Conservation (phyloP, 768 basidiomycete species). For the Leccinum boreale region DNA sequence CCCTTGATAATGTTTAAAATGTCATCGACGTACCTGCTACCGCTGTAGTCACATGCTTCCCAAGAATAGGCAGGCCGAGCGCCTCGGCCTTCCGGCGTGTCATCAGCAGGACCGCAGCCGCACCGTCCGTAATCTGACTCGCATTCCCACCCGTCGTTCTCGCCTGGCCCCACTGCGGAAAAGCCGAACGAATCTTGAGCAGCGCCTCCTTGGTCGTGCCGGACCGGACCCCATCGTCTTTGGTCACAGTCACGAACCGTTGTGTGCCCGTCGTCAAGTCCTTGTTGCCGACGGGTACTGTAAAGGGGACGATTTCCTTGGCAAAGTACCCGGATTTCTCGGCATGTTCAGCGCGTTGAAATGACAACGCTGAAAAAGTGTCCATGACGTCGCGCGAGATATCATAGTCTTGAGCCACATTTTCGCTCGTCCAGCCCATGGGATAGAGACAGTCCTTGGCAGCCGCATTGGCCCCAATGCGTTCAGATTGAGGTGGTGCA, state of each 20-base stretch:
- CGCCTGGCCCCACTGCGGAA: constrained; percentile 76
- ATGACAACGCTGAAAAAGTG: constrained; percentile 67
- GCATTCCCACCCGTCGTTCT: constrained; percentile 85
- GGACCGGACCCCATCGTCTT: constrained; percentile 77
- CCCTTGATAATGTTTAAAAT: background rate
- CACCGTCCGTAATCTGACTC: constrained; percentile 81
- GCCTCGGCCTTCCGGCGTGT: constrained; percentile 73
- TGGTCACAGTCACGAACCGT: constrained; percentile 50
- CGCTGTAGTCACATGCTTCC: constrained; percentile 71
- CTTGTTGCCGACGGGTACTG: constrained; percentile 59
- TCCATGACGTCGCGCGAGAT: constrained; percentile 77
- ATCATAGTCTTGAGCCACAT: constrained; percentile 72
- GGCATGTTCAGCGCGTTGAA: constrained; percentile 74
- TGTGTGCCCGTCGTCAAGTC: constrained; percentile 54
- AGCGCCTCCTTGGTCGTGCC: constrained; percentile 69
- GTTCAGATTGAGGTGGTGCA: constrained; percentile 57
- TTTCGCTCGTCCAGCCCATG: constrained; percentile 92
- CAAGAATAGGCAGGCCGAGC: constrained; percentile 69
- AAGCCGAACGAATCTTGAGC: constrained; percentile 65
- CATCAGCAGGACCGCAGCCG: constrained; percentile 81
- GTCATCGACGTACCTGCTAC: constrained; percentile 50
- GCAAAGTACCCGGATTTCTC: constrained; percentile 62
- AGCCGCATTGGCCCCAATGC: constrained; percentile 51
- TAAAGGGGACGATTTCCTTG: constrained; percentile 75
- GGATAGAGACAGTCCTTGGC: constrained; percentile 63